phyloP scores from a whole-genome alignment of 352 stramenopile genomes.

The Phytopythium cucurbitacearum region DNA sequence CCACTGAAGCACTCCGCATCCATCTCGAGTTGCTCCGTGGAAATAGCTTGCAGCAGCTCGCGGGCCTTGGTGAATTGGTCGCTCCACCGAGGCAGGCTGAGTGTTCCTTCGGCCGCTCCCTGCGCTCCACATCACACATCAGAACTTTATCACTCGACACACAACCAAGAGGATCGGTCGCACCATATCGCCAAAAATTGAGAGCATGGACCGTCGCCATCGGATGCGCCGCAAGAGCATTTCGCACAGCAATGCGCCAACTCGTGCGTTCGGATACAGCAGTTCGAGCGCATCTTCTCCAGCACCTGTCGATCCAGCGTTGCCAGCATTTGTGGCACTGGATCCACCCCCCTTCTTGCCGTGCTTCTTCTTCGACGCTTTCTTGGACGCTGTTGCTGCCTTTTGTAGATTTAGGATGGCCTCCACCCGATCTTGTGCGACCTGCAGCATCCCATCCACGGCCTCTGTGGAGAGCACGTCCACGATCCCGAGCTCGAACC shows the following conservation, averaged over 20 bases:
- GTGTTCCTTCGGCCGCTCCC: slow-evolving; percentile 36
- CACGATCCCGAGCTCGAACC: slow-evolving; percentile 54
- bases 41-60: slow-evolving; percentile 36
- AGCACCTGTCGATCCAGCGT: neutral
- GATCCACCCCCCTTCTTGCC: slow-evolving; percentile 28
- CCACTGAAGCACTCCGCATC: slow-evolving; percentile 63
- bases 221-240: slow-evolving; percentile 55
- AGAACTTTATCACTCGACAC: neutral
- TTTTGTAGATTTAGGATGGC: slow-evolving; percentile 37
- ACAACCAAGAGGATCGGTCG: neutral
- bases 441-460: slow-evolving; percentile 31
- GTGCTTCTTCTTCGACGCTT: slow-evolving; percentile 60
- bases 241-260: slow-evolving; percentile 53
- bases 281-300: slow-evolving; percentile 21
- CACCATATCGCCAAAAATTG: slow-evolving; percentile 34
- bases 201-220: slow-evolving; percentile 41
- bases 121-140: neutral
- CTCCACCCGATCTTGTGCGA: slow-evolving; percentile 47
- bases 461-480: slow-evolving; percentile 32
- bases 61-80: slow-evolving; percentile 35
- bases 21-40: slow-evolving; percentile 60
- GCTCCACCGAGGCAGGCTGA: slow-evolving; percentile 37
- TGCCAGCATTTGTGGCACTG: slow-evolving; percentile 2
- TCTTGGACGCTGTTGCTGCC: slow-evolving; percentile 34
- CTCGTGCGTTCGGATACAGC: slow-evolving; percentile 45